Conservation (phyloP, 495 filamentous ascomycete genomes). For the Venustampulla echinocandica region DNA sequence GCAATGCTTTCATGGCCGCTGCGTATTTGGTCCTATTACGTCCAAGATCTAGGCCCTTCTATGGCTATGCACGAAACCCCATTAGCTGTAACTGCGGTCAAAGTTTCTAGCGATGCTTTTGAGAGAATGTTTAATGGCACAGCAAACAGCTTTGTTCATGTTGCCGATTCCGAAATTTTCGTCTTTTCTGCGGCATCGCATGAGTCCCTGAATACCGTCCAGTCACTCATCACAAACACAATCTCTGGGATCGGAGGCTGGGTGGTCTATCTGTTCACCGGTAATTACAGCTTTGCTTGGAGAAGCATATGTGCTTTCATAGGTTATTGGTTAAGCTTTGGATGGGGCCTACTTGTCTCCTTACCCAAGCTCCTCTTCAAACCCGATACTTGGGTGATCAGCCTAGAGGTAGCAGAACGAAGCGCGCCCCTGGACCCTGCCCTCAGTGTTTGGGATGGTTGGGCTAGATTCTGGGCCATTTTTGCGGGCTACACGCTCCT, state of each 20-base stretch:
- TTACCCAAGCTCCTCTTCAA: conserved; percentile 22
- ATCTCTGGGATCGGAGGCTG: conserved; percentile 27
- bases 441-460: conserved; percentile 66
- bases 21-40: conserved; percentile 6
- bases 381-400: conserved; percentile 39
- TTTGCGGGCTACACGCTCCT: conserved; percentile 71
- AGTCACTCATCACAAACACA: conserved; percentile 29
- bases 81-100: conserved; percentile 5
- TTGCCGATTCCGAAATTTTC: conserved; percentile 45
- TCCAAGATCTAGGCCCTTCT: not conserved
- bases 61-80: too few species aligned
- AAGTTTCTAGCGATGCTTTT: conserved; percentile 11
- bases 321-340: not conserved
- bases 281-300: conserved; percentile 10
- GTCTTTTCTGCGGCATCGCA: conserved; percentile 55
- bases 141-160: conserved; percentile 8
- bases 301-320: conserved; percentile 14
- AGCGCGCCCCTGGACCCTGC: conserved; percentile 42
- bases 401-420: conserved; percentile 34
- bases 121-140: conserved; percentile 15
- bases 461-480: conserved; percentile 72
- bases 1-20: conserved; percentile 7
- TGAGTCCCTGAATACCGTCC: conserved; percentile 43
- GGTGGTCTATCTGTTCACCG: conserved; percentile 23
- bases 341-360: not conserved